These are phyloP conservation scores for Malus orientalis DNA, from an alignment of 306 rosid genomes.

Conservation along the genomic window DNA sequence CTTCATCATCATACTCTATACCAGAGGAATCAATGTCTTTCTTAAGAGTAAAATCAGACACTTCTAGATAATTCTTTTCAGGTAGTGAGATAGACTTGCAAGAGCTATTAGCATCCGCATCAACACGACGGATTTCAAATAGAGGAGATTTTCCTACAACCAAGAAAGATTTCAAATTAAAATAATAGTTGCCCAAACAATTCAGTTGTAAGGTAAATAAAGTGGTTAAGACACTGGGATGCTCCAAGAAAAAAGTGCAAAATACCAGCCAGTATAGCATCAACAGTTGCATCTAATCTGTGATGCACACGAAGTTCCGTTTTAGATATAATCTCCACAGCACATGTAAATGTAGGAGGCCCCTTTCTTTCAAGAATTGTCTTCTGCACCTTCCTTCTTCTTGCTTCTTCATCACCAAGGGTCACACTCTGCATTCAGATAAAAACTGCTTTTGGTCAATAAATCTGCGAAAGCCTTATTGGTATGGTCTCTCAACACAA, in stretches of 20 bases:
- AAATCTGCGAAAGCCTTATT: conserved; percentile 9
- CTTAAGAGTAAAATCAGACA: conserved; percentile 23
- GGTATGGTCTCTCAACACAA: neutral
- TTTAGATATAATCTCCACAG: conserved; percentile 95
- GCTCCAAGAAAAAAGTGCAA: conserved; percentile 1
- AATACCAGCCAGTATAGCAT: conserved; percentile 88
- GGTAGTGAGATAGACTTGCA: conserved; percentile 35
- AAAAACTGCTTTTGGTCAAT: conserved; percentile 2
- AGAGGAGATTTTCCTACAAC: conserved; percentile 70
- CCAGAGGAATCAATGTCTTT: conserved; percentile 26
- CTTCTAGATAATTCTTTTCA: conserved; percentile 28
- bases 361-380: conserved; percentile 98
- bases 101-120: conserved; percentile 39
- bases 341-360: conserved; percentile 91
- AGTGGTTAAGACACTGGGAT: conserved; percentile 2
- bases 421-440: conserved; percentile 78
- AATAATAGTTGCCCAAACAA: neutral
- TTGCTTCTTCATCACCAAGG: conserved; percentile 98
- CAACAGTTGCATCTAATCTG: conserved; percentile 94
- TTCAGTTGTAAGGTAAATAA: neutral
- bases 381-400: conserved; percentile 92
- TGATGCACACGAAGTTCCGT: conserved; percentile 85
- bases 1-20: conserved; percentile 39
- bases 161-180: conserved; percentile 2
- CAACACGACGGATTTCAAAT: conserved; percentile 73